Percentiles rank a stretch among this genome's conserved stretches.
phyloP scores from a whole-genome alignment of 2,329 filamentous ascomycete genomes.

The Trichophyton mentagrophytes region DNA sequence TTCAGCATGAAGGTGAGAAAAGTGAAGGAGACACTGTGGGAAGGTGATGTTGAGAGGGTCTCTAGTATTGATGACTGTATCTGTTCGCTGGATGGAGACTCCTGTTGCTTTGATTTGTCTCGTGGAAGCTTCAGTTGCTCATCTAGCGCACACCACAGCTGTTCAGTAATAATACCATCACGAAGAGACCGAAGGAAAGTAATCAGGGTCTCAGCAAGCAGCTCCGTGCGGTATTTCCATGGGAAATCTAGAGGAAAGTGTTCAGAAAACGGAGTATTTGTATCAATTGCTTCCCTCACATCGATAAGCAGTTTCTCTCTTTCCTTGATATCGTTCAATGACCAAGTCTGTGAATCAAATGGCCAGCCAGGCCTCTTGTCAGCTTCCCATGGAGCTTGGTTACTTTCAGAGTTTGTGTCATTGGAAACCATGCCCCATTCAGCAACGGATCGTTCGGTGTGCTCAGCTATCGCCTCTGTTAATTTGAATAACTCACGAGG shows the following conservation, averaged over 20 bases:
- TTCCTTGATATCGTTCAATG: slow-evolving; percentile 27
- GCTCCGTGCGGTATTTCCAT: slow-evolving; percentile 58
- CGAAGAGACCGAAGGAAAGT: slow-evolving; percentile 61
- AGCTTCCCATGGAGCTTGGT: slow-evolving; percentile 41
- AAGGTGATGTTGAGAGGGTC: slow-evolving; percentile 55
- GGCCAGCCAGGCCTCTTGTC: slow-evolving; percentile 44
- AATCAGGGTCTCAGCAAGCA: slow-evolving; percentile 57
- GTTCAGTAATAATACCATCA: slow-evolving; percentile 62
- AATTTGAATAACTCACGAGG: slow-evolving; percentile 81
- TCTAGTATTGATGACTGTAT: slow-evolving; percentile 56
- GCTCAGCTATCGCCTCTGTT: slow-evolving; percentile 61
- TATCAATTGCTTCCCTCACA: slow-evolving; percentile 57
- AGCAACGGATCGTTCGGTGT: slow-evolving; percentile 45
- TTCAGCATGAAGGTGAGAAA: slow-evolving; percentile 69
- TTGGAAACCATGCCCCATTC: slow-evolving; percentile 49
- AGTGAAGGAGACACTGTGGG: slow-evolving; percentile 79
- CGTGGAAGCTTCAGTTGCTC: slow-evolving; percentile 40
- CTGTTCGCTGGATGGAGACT: slow-evolving; percentile 39
- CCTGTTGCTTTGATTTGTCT: slow-evolving; percentile 38
- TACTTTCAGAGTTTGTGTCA: slow-evolving; percentile 19
- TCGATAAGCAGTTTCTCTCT: slow-evolving; percentile 33
- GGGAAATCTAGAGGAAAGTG: slow-evolving; percentile 52
- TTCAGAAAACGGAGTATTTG: slow-evolving; percentile 48
- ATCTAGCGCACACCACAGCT: slow-evolving; percentile 59
- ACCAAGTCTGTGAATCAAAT: slow-evolving; percentile 42